A percentile compares a stretch with the other conserved stretches of the same genome.
phyloP scores from a whole-genome alignment of 2,329 filamentous ascomycete species.

The Penicillium janthinellum region DNA sequence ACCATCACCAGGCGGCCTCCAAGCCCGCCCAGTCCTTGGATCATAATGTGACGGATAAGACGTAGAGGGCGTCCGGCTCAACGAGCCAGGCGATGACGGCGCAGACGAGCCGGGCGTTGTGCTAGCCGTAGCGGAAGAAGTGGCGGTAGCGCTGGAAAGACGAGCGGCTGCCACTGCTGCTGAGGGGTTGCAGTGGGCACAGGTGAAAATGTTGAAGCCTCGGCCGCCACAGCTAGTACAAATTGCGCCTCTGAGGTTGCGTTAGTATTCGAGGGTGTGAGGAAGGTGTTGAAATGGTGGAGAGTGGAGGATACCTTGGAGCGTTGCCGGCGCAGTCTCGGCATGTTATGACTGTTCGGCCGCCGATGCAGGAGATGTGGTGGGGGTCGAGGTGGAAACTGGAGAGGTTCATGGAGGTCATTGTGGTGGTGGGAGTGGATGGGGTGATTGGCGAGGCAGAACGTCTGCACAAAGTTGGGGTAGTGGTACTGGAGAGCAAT shows the following conservation, averaged over 20 bases:
- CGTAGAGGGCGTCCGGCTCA: constrained; percentile 33
- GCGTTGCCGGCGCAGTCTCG: constrained; percentile 41
- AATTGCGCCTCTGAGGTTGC: constrained; percentile 22
- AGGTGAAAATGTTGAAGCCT: constrained; percentile 36
- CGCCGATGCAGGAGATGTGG: constrained; percentile 38
- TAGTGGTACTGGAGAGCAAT: constrained; percentile 2
- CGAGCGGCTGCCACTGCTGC: constrained; percentile 16
- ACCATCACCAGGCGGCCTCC: constrained; percentile 19
- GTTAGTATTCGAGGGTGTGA: background rate
- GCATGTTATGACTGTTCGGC: constrained; percentile 38
- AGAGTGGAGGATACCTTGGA: constrained; percentile 32
- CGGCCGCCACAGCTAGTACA: constrained; percentile 33
- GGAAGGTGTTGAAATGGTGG: background rate
- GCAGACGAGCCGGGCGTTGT: constrained; percentile 26
- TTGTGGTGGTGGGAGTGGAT: constrained; percentile 10
- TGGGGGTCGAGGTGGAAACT: constrained; percentile 32
- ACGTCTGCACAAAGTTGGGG: constrained; percentile 6
- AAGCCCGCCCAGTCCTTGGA: constrained; percentile 6
- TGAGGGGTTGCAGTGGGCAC: constrained; percentile 35
- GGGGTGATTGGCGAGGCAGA: background rate
- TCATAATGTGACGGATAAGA: constrained; percentile 28
- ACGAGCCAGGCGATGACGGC: constrained; percentile 24
- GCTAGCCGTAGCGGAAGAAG: constrained; percentile 14
- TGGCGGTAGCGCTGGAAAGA: background rate
- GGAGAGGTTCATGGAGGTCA: constrained; percentile 23